Percentiles rank a stretch among this genome's conserved stretches.
phyloP scores from a whole-genome alignment of 257 asterid genomes.

The Hygrophila difformis region DNA sequence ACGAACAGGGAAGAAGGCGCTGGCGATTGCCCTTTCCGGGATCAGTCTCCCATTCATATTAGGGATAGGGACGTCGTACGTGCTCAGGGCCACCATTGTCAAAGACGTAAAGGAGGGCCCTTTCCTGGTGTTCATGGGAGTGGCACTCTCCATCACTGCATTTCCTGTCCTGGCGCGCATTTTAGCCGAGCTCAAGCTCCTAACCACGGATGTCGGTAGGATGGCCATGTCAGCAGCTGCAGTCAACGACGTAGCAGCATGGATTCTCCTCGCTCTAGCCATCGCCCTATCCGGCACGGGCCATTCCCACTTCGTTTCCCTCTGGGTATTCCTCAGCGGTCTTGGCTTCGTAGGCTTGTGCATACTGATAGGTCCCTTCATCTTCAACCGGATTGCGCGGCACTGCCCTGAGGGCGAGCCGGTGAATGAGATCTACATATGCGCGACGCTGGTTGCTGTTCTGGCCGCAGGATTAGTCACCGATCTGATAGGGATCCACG shows the following conservation, averaged over 20 bases:
- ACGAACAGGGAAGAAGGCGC: constrained; percentile 53
- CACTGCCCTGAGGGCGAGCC: constrained; percentile 65
- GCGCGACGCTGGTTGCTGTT: constrained; percentile 53
- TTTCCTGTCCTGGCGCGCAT: constrained; percentile 86
- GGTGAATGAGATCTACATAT: constrained; percentile 54
- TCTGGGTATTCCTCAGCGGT: constrained; percentile 68
- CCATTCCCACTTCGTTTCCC: constrained; percentile 39
- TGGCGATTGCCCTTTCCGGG: constrained; percentile 71
- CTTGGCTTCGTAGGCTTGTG: constrained; percentile 34
- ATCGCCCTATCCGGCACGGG: constrained; percentile 58
- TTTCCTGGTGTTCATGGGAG: constrained; percentile 75
- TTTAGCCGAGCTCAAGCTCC: constrained; percentile 67
- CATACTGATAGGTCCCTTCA: constrained; percentile 31
- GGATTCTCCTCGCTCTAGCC: constrained; percentile 74
- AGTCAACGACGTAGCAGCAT: constrained; percentile 73
- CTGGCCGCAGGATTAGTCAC: constrained; percentile 65
- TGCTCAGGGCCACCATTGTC: constrained; percentile 36
- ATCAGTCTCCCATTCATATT: constrained; percentile 54
- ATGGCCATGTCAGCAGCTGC: constrained; percentile 91
- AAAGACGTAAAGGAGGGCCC: constrained; percentile 34
- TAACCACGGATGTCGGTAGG: constrained; percentile 68
- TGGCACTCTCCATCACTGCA: constrained; percentile 82
- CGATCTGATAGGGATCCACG: constrained; percentile 72
- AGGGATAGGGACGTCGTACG: constrained; percentile 70
- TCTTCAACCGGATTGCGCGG: constrained; percentile 57